phyloP scores from a whole-genome alignment of 345 rosid species.

The Pelargonium nanum region DNA sequence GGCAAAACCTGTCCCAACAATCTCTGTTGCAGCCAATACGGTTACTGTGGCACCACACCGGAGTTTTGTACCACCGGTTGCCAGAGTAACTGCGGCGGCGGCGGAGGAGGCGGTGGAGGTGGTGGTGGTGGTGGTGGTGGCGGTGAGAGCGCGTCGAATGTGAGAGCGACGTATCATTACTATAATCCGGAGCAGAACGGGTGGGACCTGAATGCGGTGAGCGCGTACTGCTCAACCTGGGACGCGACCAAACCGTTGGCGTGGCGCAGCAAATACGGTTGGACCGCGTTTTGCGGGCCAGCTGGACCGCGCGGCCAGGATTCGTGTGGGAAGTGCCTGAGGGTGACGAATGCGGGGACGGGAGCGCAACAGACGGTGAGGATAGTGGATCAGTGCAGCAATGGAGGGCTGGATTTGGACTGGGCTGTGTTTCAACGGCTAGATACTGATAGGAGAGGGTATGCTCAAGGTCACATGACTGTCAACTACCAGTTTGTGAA shows the following conservation, averaged over 20 bases:
- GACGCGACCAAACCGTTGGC: slow-evolving; percentile 43
- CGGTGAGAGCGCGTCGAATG: slow-evolving; percentile 31
- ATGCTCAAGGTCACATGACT: slow-evolving; percentile 29
- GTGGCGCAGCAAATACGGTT: slow-evolving; percentile 54
- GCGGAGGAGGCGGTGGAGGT: neutral
- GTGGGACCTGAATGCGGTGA: slow-evolving; percentile 39
- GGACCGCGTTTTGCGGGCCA: slow-evolving; percentile 61
- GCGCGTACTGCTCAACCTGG: slow-evolving; percentile 58
- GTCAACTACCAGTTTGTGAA: slow-evolving; percentile 36
- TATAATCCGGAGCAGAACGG: slow-evolving; percentile 34
- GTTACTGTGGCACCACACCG: slow-evolving; percentile 19
- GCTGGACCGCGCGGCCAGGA: slow-evolving; percentile 50
- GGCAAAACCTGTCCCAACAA: slow-evolving; percentile 16
- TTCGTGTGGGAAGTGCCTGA: slow-evolving; percentile 48
- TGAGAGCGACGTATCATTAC: slow-evolving; percentile 47
- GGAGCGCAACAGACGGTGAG: slow-evolving; percentile 28
- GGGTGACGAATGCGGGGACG: slow-evolving; percentile 37
- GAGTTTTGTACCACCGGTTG: slow-evolving; percentile 17
- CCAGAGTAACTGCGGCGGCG: slow-evolving; percentile 19
- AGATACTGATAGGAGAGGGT: slow-evolving; percentile 26
- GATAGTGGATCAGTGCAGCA: slow-evolving; percentile 44
- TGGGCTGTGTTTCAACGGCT: slow-evolving; percentile 22
- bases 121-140: slow-evolving; percentile 7
- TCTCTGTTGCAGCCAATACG: slow-evolving; percentile 18
- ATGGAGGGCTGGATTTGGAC: slow-evolving; percentile 50